Percentiles rank a stretch among this genome's conserved stretches.
Conservation (phyloP, 257 asterid species). For the Solanum sparsipilum region DNA sequence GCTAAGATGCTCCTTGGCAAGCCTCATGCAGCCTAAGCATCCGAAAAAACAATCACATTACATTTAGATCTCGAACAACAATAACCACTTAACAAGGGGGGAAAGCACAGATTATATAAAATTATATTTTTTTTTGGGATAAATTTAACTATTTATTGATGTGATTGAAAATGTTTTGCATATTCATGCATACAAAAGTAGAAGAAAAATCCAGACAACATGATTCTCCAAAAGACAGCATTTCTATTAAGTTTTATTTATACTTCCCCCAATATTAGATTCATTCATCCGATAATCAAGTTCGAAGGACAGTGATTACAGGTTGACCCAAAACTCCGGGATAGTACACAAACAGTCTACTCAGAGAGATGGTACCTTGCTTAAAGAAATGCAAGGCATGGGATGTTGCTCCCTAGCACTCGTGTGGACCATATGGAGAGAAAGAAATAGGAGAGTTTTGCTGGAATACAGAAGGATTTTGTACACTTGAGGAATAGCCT, state of each 20-base stretch:
- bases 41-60: neutral
- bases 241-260: neutral
- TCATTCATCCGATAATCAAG: neutral
- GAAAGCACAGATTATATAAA: neutral
- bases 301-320: neutral
- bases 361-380: neutral
- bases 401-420: neutral
- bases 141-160: neutral
- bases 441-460: neutral
- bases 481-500: neutral
- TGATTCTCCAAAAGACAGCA: neutral
- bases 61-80: neutral
- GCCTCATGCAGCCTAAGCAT: slow-evolving; percentile 65
- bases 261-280: neutral
- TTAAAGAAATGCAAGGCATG: neutral
- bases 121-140: neutral
- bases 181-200: neutral
- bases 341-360: neutral
- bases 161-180: neutral
- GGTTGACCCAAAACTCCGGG: neutral
- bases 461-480: neutral
- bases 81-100: neutral
- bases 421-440: neutral
- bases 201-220: neutral
- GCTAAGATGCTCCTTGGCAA: slow-evolving; percentile 61